These are phyloP conservation scores for Botrytis porri DNA, from an alignment of 2,329 filamentous ascomycete genomes.

Conservation along the genomic window DNA sequence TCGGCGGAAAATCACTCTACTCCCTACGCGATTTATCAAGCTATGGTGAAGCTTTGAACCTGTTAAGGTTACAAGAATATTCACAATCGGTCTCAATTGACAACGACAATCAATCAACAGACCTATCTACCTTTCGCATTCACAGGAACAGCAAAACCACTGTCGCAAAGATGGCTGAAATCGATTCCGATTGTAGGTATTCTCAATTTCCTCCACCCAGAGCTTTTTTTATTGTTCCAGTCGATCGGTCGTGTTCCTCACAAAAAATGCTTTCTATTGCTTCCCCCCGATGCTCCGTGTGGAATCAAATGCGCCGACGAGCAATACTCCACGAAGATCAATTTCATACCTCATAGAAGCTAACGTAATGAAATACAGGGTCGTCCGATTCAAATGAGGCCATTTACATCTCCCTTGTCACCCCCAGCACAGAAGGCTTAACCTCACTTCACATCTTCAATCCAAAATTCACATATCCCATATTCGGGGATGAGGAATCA, in stretches of 20 bases:
- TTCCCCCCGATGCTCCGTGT: background rate
- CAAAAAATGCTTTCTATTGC: background rate
- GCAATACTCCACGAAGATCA: background rate
- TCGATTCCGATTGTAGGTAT: slow-evolving; percentile 30
- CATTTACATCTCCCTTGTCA: slow-evolving; percentile 58
- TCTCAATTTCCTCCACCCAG: background rate
- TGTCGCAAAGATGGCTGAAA: slow-evolving; percentile 27
- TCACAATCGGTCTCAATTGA: background rate
- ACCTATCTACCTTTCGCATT: background rate
- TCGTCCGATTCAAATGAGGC: slow-evolving; percentile 47
- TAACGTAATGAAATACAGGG: slow-evolving; percentile 28
- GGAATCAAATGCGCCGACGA: background rate
- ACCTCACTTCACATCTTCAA: slow-evolving; percentile 68
- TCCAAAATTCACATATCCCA: slow-evolving; percentile 83
- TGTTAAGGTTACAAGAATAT: background rate
- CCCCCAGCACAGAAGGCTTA: slow-evolving; percentile 47
- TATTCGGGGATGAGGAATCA: slow-evolving; percentile 89
- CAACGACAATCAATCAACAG: background rate
- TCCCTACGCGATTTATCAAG: slow-evolving; percentile 26
- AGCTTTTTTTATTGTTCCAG: background rate
- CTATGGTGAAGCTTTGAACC: slow-evolving; percentile 2
- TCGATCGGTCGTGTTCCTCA: background rate
- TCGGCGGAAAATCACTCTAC: slow-evolving; percentile 27
- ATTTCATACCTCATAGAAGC: background rate
- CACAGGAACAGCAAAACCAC: background rate